Base-by-base conservation (phyloP, 208 protist genomes). In the Leishmania lainsoni region DNA sequence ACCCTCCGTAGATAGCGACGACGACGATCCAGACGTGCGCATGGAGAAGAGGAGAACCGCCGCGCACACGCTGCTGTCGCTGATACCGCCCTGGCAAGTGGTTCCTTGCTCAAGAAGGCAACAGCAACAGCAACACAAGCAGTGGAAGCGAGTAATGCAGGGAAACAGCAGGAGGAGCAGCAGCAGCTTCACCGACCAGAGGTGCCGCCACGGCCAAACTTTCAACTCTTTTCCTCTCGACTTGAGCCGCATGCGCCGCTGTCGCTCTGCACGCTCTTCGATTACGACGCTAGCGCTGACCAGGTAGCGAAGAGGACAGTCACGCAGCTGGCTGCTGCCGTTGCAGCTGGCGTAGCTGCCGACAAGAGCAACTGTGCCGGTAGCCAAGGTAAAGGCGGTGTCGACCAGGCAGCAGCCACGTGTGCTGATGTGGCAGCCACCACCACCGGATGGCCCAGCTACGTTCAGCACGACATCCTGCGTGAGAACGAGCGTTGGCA, bases 221-320 rank as follows among this genome's bases (percentile, higher is more conserved):
- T 89, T n/a, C 75, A 81, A 12, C 77, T 83, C n/a, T 89, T 89
- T 54, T 89, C 86, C 42, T 83, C 79, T 3, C 86, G 82, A 0
- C 80, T 89, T 35, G 86, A 89, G 80, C 86, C 86, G 16, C 83
- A 82, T 75, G 86, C 86, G 48, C 83, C 86, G 35, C 51, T 85
- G 35, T 83, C 82, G 9, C 78, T 89, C 51, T 78, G 78, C 77
- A 79, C 80, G 16, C 66, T 89, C 42, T 89, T 87, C 71, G 79
- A 86, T 16, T 78, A 82, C 58, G 86, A 85, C 73, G 42, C 20
- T 9, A 74, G 22, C 48, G 45, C 81, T 5, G 76, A 85, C 12
- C 45, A 73, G 22, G 70, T 69, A 10, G 63, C 14, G 52, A 76
- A 32, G 69, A 51, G 48, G 26, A 56, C 35, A 20, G 68, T 65